phyloP scores from a whole-genome alignment of 2,329 filamentous ascomycete species.

The Chrysoporthe cubensis region DNA sequence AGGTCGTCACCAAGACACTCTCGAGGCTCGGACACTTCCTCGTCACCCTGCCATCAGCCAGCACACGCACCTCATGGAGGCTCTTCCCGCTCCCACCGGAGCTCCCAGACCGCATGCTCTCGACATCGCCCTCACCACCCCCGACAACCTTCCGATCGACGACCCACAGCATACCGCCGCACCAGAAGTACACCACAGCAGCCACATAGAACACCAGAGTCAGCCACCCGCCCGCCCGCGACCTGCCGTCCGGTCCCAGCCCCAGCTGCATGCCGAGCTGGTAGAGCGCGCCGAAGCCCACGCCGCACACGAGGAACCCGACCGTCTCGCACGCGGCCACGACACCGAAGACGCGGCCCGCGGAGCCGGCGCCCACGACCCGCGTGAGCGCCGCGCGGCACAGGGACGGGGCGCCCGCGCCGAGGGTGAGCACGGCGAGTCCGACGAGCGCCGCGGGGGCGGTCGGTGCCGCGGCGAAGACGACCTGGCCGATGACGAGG shows the following conservation, averaged over 20 bases:
- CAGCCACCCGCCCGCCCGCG: neutral
- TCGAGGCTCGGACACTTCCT: slow-evolving; percentile 18
- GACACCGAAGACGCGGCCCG: slow-evolving; percentile 18
- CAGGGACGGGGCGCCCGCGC: slow-evolving; percentile 23
- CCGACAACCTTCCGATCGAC: neutral
- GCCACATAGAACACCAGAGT: slow-evolving; percentile 20
- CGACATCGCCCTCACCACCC: neutral
- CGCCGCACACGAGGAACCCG: slow-evolving; percentile 12
- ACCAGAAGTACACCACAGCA: slow-evolving; percentile 12
- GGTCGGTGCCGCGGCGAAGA: slow-evolving; percentile 5
- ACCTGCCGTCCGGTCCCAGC: neutral
- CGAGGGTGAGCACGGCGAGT: slow-evolving; percentile 21
- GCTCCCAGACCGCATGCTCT: slow-evolving; percentile 3
- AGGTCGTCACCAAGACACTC: slow-evolving; percentile 10
- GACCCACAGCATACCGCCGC: slow-evolving; percentile 8
- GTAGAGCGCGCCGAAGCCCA: slow-evolving; percentile 15
- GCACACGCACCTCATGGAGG: slow-evolving; percentile 17
- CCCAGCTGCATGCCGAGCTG: slow-evolving; percentile 10
- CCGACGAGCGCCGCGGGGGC: slow-evolving; percentile 1
- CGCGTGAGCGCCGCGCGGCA: slow-evolving; percentile 18
- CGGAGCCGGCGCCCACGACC: neutral
- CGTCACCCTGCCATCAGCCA: slow-evolving; percentile 13
- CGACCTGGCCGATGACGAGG: slow-evolving; percentile 12
- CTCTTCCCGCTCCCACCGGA: neutral
- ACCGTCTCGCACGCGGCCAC: slow-evolving; percentile 21